Evolutionary conservation across 2,329 filamentous ascomycete genomes (phyloP), one percentile per base, ranked within the genome.

Genomic region (Ophiostoma ulmi): DNA sequence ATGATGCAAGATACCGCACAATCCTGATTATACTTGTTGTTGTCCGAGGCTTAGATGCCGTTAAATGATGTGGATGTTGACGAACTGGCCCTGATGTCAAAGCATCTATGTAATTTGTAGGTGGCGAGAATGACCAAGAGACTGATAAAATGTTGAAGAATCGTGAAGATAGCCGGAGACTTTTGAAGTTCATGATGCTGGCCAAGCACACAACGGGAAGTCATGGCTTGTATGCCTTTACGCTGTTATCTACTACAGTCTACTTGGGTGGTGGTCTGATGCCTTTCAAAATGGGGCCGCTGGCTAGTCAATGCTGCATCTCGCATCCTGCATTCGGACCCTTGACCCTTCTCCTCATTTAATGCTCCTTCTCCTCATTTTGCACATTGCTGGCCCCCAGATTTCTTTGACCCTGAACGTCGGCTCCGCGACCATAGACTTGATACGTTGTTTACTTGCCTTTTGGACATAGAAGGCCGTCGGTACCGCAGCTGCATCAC

Each of bases 61-160:
- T 22, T 58, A n/a, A 13, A 5, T 61, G 55, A 8, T 17, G 26
- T 35, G 22, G 13, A 31, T 14, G 26, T 61, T 35, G 26, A 35
- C 55, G 55, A 7, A 35, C 55, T 61, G 55, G 35, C 55, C 55
- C 55, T 61, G 55, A 61, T 61, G 26, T 61, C 55, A 61, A n/a
- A 22, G 7, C 55, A 61, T 61, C 55, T 17, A 26, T 8, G 26
- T 8, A 58, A 22, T 22, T 58, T 58, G 22, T 58, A 17, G 22
- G 52, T 58, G 52, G 52, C 44, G 17, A 48, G 17, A 39, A 14
- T 26, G 22, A 13, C 26, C 22, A 35, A 63, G 44, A 20, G 17
- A 20, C 44, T 26, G 58, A 14, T 17, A 3, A 58, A 8, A 31
- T 14, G 26, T 35, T 35, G 14, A 20, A 20, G 55, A 31, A 35